These are phyloP conservation scores for Plasmodium vinckei DNA, from an alignment of 169 alveolate genomes.

Conservation along the genomic window DNA sequence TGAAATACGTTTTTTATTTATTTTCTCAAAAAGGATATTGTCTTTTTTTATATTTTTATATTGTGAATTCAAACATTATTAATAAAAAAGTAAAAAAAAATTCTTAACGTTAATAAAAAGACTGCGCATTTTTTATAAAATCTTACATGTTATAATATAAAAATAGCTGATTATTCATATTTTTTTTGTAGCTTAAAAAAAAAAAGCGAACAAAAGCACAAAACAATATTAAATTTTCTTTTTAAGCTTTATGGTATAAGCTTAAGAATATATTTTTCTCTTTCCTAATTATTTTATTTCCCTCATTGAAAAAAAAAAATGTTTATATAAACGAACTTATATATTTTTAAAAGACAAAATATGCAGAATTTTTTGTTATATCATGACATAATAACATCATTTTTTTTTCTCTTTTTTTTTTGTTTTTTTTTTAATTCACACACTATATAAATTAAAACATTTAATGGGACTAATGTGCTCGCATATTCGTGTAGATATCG, in stretches of 20 bases:
- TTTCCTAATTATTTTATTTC: too few species aligned
- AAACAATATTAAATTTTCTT: not conserved
- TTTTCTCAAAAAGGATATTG: conserved; percentile 30
- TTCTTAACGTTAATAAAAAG: conserved; percentile 26
- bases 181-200: not conserved
- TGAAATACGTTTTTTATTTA: conserved; percentile 16
- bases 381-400: too few species aligned
- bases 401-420: too few species aligned
- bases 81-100: conserved; percentile 23
- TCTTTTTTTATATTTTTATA: conserved; percentile 39
- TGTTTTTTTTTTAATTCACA: too few species aligned
- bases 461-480: too few species aligned
- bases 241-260: not conserved
- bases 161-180: conserved; percentile 36
- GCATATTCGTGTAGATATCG: too few species aligned
- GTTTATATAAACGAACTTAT: too few species aligned
- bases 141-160: conserved; percentile 27
- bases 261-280: not conserved
- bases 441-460: too few species aligned
- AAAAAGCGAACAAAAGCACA: not conserved
- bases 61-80: conserved; percentile 23
- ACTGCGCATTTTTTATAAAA: conserved; percentile 32
- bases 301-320: too few species aligned
- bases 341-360: too few species aligned
- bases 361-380: too few species aligned